phyloP scores from a whole-genome alignment of 2,329 filamentous ascomycete species.

The Trichothecium roseum region DNA sequence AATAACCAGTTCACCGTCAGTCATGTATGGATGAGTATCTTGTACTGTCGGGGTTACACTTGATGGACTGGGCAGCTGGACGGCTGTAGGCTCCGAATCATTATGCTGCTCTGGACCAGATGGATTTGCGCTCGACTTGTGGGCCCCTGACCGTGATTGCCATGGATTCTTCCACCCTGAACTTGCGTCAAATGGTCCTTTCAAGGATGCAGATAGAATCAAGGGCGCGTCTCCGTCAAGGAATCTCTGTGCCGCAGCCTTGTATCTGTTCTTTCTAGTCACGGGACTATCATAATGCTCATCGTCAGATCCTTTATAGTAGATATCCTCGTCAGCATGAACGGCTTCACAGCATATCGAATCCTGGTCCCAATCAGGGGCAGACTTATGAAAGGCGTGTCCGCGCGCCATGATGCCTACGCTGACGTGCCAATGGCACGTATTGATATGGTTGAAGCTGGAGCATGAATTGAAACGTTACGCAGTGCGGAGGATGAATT shows the following conservation, averaged over 20 bases:
- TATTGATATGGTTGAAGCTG: too few relatives aligned
- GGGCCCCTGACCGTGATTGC: slow-evolving; percentile 17
- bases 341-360: slow-evolving; percentile 36
- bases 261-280: slow-evolving; percentile 41
- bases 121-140: neutral
- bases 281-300: slow-evolving; percentile 38
- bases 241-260: slow-evolving; percentile 47
- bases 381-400: slow-evolving; percentile 5
- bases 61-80: too few relatives aligned
- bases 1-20: too few relatives aligned
- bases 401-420: slow-evolving; percentile 5
- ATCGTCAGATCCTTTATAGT: slow-evolving; percentile 48
- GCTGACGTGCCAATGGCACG: too few relatives aligned
- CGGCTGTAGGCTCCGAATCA: neutral
- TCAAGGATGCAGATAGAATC: slow-evolving; percentile 49
- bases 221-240: slow-evolving; percentile 44
- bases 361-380: slow-evolving; percentile 16
- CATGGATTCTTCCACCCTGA: slow-evolving; percentile 44
- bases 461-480: too few relatives aligned
- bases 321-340: slow-evolving; percentile 31
- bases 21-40: too few relatives aligned
- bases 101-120: neutral
- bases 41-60: too few relatives aligned
- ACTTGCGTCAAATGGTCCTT: slow-evolving; percentile 47
- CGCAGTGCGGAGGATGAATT: too few relatives aligned